Evolutionary conservation across 805 yeast species (phyloP), one percentile per base, ranked within the genome.

Genomic region (Ogataea ramenticola): DNA sequence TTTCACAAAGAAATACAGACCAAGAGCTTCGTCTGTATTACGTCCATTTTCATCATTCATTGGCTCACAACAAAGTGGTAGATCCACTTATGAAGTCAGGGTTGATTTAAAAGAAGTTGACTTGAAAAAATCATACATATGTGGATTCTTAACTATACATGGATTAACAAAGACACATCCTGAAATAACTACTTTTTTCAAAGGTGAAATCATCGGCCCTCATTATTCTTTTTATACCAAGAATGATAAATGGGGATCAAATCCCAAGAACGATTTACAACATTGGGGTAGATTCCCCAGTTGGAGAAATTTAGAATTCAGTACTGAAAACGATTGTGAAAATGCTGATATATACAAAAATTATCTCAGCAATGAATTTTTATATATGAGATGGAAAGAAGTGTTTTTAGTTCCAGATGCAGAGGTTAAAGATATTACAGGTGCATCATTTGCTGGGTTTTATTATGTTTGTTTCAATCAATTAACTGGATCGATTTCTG

Each of bases 311-410:
- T 47, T 65, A 14, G 54, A 60, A 22, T 54, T 63, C 40, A 54
- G 64, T 49, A 36, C 54, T 8, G 62, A 57, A 7, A 55, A 64
- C 43, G 66, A 64, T 42, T 42, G 47, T 3, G 55, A 44, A 20
- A 61, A 62, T 43, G 26, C 44, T 12, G 45, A 52, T 15, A 50
- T 56, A 11, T 63, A 65, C 46, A 32, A 55, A 12, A 50, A 52
- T 34, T 50, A 57, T 22, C 40, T 61, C 4, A 50, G 67, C 40
- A 65, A 71, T 48, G 72, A 79, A 46, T 74, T 67, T 54, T 64
- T 90, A 6, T 90, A 80, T 59, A 90, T 90, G 96, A 73, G 96
- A 52, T 90, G 98, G 98, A 90, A 90, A 64, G 98, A 90, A 62
- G 77, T 80, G 55, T 88, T 88, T 56, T 65, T 90, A 47, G 80